phyloP scores from a whole-genome alignment of 495 filamentous ascomycete species.

The Chaetomium fimeti region DNA sequence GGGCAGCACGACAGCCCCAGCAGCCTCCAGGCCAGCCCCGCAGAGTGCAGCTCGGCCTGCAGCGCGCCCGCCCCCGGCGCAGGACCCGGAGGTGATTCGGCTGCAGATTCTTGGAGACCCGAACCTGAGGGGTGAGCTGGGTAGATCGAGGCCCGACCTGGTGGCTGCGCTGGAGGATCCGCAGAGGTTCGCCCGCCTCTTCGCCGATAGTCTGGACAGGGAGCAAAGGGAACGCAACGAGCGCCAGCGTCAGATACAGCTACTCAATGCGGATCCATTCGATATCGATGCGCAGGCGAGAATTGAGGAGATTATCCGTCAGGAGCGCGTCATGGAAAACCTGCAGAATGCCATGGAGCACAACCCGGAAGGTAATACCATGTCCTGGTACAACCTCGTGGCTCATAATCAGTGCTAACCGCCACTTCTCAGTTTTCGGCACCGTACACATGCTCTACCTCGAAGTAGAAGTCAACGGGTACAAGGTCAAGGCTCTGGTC shows the following conservation, averaged over 20 bases:
- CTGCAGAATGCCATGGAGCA: conserved; percentile 93
- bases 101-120: conserved; percentile 79
- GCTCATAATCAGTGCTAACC: not conserved
- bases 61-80: conserved; percentile 32
- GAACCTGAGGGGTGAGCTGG: conserved; percentile 63
- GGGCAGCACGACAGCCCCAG: conserved; percentile 31
- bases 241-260: conserved; percentile 72
- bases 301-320: conserved; percentile 95
- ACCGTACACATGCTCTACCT: conserved; percentile 95
- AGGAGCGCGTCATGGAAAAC: conserved; percentile 91
- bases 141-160: conserved; percentile 68
- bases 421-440: conserved; percentile 68
- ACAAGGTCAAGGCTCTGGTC: conserved; percentile 91
- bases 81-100: conserved; percentile 79
- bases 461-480: conserved; percentile 89
- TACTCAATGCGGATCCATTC: conserved; percentile 86
- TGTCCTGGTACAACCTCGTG: not conserved
- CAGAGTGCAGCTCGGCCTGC: conserved; percentile 14
- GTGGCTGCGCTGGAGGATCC: conserved; percentile 76
- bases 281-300: conserved; percentile 84
- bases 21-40: conserved; percentile 34
- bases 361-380: conserved; percentile 79
- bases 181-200: conserved; percentile 68
- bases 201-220: conserved; percentile 60
- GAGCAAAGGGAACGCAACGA: conserved; percentile 68